Evolutionary conservation across 805 yeast genomes (phyloP), one percentile per base, ranked within the genome.

Genomic region (Starmerella sirachaensis): DNA sequence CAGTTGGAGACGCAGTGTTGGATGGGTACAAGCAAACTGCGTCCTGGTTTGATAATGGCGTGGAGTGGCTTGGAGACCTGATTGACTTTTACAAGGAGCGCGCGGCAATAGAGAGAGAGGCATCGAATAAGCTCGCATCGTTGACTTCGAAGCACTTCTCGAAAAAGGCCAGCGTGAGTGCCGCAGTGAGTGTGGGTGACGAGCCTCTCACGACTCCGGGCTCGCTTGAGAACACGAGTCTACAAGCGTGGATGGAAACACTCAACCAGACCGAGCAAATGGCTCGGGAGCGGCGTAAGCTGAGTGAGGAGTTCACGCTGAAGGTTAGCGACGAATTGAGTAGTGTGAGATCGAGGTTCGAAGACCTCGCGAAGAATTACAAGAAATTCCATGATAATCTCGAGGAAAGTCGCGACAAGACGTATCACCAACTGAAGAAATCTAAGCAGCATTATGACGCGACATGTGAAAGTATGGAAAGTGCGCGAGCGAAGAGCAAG

Each of bases 131-230:
- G 47, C 63, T 91, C 39, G 66, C 70, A 37, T 68, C 69, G 8
- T 59, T 91, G 42, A 68, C 83, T 30, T 61, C 74, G 35, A 82
- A 76, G 42, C 80, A 75, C 45, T 75, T 83, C 49, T 77, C 75
- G 42, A 78, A 74, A 57, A 85, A 86, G 55, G 78, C 93, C 33
- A 73, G 74, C 46, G 59, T 66, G 13, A 65, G 83, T 9, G 72
- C 88, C 0, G 56, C 62, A 11, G 59, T 91, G 20, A 74, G 86
- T 30, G 98, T 91, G 2, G 99, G 99, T 18, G 94, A 83, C 43
- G 71, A 72, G 13, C 98, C 99, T 0, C 70, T 75, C 29, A 71
- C 82, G 29, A 91, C 99, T 0, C 97, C 98, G 0, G 98, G 99
- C 0, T 84, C 96, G 0, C 64, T 88, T 34, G 97, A 91, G 55